phyloP scores from a whole-genome alignment of 805 yeast species.

The Candida chilensis region DNA sequence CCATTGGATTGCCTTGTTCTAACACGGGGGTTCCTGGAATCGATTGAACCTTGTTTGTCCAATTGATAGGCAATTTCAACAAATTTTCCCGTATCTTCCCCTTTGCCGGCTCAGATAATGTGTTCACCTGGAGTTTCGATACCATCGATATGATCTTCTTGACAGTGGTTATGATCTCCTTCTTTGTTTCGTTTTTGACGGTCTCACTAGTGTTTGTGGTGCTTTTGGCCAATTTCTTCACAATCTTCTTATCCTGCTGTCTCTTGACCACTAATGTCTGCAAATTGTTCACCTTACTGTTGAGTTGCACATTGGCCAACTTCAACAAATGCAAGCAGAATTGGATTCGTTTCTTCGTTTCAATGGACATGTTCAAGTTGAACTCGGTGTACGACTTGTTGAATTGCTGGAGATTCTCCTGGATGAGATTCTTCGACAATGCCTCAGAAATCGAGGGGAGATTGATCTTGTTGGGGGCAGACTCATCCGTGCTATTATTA shows the following conservation, averaged over 20 bases:
- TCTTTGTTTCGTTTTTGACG: constrained; percentile 38
- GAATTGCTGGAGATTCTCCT: constrained; percentile 18
- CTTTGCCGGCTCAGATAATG: constrained; percentile 72
- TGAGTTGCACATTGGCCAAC: constrained; percentile 72
- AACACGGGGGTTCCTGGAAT: constrained; percentile 5
- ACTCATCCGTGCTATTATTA: constrained; percentile 5
- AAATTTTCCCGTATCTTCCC: constrained; percentile 73
- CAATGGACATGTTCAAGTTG: constrained; percentile 37
- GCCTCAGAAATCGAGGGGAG: constrained; percentile 11
- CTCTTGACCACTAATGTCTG: constrained; percentile 44
- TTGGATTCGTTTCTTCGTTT: constrained; percentile 65
- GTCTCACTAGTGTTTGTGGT: constrained; percentile 3
- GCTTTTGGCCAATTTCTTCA: constrained; percentile 6
- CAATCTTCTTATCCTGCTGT: too few species aligned
- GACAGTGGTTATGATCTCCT: constrained; percentile 82
- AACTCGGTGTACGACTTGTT: constrained; percentile 15
- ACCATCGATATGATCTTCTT: constrained; percentile 81
- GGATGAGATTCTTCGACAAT: constrained; percentile 19
- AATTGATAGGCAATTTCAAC: constrained; percentile 62
- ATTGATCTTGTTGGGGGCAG: constrained; percentile 3
- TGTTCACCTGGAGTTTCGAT: constrained; percentile 73
- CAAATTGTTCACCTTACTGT: constrained; percentile 53
- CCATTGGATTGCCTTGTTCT: too few species aligned
- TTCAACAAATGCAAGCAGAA: constrained; percentile 74
- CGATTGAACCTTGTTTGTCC: constrained; percentile 34